phyloP scores from a whole-genome alignment of 1,284 basidiomycete genomes.

The Tilletia horrida region DNA sequence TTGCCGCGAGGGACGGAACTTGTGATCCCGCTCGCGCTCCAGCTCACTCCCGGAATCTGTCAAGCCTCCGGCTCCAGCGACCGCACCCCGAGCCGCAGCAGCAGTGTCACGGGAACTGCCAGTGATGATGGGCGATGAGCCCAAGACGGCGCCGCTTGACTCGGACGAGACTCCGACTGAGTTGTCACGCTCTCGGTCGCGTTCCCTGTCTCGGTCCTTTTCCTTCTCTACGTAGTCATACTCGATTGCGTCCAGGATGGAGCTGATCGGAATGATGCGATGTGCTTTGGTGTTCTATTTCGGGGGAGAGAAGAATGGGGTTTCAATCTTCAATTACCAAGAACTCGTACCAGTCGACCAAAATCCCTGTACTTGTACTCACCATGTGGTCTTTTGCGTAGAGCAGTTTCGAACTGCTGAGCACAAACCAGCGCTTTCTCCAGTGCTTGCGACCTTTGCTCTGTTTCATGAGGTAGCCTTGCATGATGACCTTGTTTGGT shows the following conservation, averaged over 20 bases:
- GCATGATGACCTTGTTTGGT: conserved; percentile 48
- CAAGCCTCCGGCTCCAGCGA: neutral
- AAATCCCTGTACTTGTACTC: neutral
- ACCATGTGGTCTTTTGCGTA: conserved; percentile 57
- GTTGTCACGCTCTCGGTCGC: conserved; percentile 20
- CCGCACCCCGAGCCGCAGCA: conserved; percentile 10
- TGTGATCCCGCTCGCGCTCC: conserved; percentile 8
- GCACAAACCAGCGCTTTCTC: conserved; percentile 69
- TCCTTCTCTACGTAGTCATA: conserved; percentile 55
- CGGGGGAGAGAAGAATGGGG: neutral
- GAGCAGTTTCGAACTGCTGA: conserved; percentile 52
- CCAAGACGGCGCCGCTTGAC: conserved; percentile 21
- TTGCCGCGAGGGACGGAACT: neutral
- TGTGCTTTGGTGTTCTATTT: conserved; percentile 69
- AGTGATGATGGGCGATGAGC: conserved; percentile 23
- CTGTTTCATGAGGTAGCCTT: conserved; percentile 95
- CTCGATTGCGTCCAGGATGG: conserved; percentile 89
- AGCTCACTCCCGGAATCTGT: conserved; percentile 1
- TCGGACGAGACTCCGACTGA: conserved; percentile 9
- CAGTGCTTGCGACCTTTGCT: conserved; percentile 87
- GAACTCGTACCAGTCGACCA: conserved; percentile 43
- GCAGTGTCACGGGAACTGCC: conserved; percentile 12
- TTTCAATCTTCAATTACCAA: too few species aligned
- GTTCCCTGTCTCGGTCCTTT: conserved; percentile 14
- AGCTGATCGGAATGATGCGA: conserved; percentile 75